Conservation (phyloP, 306 rosid genomes). For the Gillenia trifoliata region DNA sequence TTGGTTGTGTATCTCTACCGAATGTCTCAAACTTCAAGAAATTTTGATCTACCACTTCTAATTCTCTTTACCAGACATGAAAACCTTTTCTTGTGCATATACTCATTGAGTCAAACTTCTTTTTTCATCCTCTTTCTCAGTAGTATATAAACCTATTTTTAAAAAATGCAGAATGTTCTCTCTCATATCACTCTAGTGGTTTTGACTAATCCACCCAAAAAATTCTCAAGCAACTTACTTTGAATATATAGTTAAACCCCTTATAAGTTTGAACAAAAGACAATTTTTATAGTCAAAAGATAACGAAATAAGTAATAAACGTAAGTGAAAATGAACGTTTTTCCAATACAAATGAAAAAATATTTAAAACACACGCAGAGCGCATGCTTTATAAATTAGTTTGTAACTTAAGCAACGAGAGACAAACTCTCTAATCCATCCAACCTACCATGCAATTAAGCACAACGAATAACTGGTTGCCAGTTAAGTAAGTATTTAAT, state of each 20-base stretch:
- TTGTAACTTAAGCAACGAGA: neutral
- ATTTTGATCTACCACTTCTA: neutral
- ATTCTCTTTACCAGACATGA: neutral
- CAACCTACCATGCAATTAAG: neutral
- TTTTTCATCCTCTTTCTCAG: neutral
- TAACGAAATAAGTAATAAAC: neutral
- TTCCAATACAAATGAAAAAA: neutral
- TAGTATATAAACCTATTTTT: neutral
- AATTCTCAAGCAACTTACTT: neutral
- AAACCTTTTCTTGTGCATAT: neutral
- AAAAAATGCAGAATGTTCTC: too few relatives aligned
- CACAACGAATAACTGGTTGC: conserved; percentile 18
- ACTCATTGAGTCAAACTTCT: neutral
- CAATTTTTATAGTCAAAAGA: neutral
- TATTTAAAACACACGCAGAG: neutral
- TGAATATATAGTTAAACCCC: neutral
- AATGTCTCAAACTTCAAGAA: neutral
- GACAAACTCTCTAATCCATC: neutral
- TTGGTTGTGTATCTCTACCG: neutral
- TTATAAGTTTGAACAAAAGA: neutral
- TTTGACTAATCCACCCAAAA: neutral
- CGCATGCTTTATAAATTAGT: neutral
- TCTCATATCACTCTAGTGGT: neutral
- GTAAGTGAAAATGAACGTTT: too few relatives aligned
- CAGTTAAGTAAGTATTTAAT: conserved; percentile 30